A percentile compares a stretch with the other conserved stretches of the same genome.
phyloP scores from a whole-genome alignment of 192 early-diverging fungal genomes.

The Umbelopsis vinacea region DNA sequence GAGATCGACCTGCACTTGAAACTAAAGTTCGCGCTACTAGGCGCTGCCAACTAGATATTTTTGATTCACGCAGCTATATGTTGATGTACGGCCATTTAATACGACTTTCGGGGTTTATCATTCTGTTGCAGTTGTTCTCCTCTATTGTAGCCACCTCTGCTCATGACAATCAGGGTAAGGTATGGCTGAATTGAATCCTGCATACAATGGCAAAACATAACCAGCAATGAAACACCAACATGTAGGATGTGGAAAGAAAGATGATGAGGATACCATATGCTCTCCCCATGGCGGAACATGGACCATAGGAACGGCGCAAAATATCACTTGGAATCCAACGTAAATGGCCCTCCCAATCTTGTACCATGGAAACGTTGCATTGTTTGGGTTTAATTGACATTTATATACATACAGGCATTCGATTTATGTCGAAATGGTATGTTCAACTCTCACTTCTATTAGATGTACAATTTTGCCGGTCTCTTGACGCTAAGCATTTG shows the following conservation, averaged over 20 bases:
- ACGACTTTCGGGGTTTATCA: too few relatives aligned
- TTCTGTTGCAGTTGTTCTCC: not conserved
- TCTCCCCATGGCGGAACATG: slow-evolving; percentile 8
- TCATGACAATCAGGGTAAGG: not conserved
- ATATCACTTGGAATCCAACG: slow-evolving; percentile 19
- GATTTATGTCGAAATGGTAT: not conserved
- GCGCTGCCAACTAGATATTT: too few relatives aligned
- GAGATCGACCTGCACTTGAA: too few relatives aligned
- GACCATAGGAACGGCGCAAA: not conserved
- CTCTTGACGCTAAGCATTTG: not conserved
- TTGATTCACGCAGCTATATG: too few relatives aligned
- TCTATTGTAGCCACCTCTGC: not conserved
- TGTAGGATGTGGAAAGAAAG: not conserved
- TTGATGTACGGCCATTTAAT: too few relatives aligned
- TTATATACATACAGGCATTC: not conserved
- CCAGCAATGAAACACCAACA: not conserved
- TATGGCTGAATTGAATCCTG: too few relatives aligned
- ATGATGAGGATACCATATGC: not conserved
- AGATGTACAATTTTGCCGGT: not conserved
- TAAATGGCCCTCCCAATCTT: not conserved
- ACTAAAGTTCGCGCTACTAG: too few relatives aligned
- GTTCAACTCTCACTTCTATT: not conserved
- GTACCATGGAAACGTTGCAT: not conserved
- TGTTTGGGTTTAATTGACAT: not conserved
- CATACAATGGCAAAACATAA: not conserved